Base-by-base conservation (phyloP, 495 filamentous ascomycete genomes). In the Tetracladium setigerum region DNA sequence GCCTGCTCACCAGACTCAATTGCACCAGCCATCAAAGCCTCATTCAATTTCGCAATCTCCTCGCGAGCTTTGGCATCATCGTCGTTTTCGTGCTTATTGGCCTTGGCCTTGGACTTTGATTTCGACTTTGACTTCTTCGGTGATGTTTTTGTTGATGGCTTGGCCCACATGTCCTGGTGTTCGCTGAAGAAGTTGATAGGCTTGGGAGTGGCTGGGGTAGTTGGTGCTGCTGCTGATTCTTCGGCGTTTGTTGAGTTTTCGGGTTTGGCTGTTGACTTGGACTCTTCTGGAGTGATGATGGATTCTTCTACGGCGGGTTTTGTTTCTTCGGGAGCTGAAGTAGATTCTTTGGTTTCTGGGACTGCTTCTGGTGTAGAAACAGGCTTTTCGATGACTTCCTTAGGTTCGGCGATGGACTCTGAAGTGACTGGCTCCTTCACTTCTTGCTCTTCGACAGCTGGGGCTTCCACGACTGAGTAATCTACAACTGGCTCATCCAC, bases 241-340 rank as follows among this genome's bases (percentile, higher is more conserved):
- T n/a, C 31, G 46, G 33, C 36, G 8, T 33, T 10, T 32, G 41
- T 17, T 27, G 24, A 16, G 40, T 66, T 49, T 57, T 71, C 13
- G 64, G 61, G 15, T n/a, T 33, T 27, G 8, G 27, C 27, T 44
- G 32, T 27, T 13, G 11, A 18, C 14, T 43, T 30, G 13, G 1
- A 5, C 27, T 14, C 31, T 17, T 14, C 12, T 15, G 41, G 30
- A 10, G 10, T 16, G n/a, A 27, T 9, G 5, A n/a, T 3, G 63
- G 65, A 39, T 60, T 63, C 55, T 65, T 73, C 15, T 7, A 17
- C 48, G 39, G 16, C 18, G n/a, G 10, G 17, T 37, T 12, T 50
- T 14, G 39, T 14, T n/a, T 41, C 39, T n/a, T 16, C 4, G 12
- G 18, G 39, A 4, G 3, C n/a, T 2, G n/a, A 5, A 11, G n/a